Evolutionary conservation across 2,329 filamentous ascomycete species (phyloP), one percentile per base, ranked within the genome.

Genomic region (Venturia asperata): DNA sequence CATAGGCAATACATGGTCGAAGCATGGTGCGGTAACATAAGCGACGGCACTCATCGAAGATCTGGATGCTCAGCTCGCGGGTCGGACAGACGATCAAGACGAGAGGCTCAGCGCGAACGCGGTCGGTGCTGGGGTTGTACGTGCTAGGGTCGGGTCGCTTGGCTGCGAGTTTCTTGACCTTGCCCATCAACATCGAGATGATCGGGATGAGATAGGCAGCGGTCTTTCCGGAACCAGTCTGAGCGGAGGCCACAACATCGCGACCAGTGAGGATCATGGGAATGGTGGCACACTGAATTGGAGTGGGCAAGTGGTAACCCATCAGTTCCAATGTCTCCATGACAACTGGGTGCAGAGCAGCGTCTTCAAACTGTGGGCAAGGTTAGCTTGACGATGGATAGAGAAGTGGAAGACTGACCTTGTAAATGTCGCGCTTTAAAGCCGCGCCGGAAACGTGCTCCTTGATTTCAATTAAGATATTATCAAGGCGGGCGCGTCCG

Each of bases 221-320:
- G 0, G 94, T 99, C 81, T 99, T 99, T 63, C 94, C 94, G 34
- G 93, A 97, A 24, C 94, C 93, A 61, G 94, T 99, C 77, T 97
- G 93, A 10, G 94, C 92, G 71, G 94, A 86, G 2, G 88, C 92
- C 69, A 97, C 90, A 39, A 97, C 80, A 75, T 99, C 94, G 69
- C 89, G 81, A 1, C 89, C 89, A 62, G 83, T 79, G 27, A 90
- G 77, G 55, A 97, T 87, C 0, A 92, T 87, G 0, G 94, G 92
- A 39, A 97, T 85, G 5, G 86, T 87, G 74, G 90, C 97, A 24
- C 85, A 85, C 74, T 99, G 94, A 45, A 99, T 94, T 0, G 92
- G 90, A 0, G 94, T 97, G 0, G 92, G 91, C 0, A 77, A 72
- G 0, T 78, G 74, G 72, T 96, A 97, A 0, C 86, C 83, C 67